A percentile compares a stretch with the other conserved stretches of the same genome.
Evolutionary conservation across 208 protist genomes (phyloP).

Genomic region (Trypanosomatidae sp.): DNA sequence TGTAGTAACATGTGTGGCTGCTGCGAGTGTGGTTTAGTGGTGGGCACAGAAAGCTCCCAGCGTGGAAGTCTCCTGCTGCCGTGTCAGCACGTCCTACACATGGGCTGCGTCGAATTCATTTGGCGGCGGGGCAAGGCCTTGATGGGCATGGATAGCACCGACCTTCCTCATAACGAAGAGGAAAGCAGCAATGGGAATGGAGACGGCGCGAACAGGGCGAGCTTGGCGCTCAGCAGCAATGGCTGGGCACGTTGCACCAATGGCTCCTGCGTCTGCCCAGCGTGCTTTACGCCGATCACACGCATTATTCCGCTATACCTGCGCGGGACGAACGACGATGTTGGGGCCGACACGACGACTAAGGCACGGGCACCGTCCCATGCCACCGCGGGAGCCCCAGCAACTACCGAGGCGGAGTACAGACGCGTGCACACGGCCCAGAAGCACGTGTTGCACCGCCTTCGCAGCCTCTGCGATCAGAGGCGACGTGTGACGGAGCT

Average conservation of each 20-base stretch:
- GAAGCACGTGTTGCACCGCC: conserved; percentile 40
- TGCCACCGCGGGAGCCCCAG: not conserved
- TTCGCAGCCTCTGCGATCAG: conserved; percentile 44
- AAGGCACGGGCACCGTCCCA: not conserved
- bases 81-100: conserved; percentile 83
- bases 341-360: not conserved
- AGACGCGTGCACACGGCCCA: conserved; percentile 45
- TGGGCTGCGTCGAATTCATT: conserved; percentile 76
- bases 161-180: conserved; percentile 15
- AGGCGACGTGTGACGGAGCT: conserved; percentile 45
- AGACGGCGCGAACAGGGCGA: not conserved
- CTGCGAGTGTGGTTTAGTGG: conserved; percentile 68
- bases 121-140: conserved; percentile 32
- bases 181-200: not conserved
- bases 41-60: conserved; percentile 63
- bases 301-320: conserved; percentile 61
- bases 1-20: conserved; percentile 39
- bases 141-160: conserved; percentile 14
- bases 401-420: conserved; percentile 16
- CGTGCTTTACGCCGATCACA: conserved; percentile 35
- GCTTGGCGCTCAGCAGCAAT: not conserved
- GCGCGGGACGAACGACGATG: conserved; percentile 18
- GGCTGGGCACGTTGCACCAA: conserved; percentile 7
- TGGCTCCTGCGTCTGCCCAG: conserved; percentile 41
- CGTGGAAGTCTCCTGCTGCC: conserved; percentile 71